Evolutionary conservation across 805 yeast species (phyloP).

Genomic region (Saccharomycopsis microspora): DNA sequence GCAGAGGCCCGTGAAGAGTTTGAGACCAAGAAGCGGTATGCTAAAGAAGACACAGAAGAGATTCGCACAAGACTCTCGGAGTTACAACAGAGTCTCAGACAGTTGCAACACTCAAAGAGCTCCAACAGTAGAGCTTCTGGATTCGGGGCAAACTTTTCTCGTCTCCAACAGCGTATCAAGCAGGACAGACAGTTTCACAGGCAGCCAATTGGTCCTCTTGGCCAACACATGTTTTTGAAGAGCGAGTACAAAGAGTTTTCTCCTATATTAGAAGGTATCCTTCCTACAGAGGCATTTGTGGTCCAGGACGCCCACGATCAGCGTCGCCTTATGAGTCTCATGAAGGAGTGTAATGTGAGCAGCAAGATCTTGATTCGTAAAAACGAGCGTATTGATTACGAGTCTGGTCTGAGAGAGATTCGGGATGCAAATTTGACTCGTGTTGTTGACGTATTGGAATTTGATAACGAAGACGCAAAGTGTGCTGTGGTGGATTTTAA

Average conservation of each 20-base stretch:
- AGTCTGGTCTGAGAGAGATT: conserved; percentile 27
- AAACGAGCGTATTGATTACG: conserved; percentile 20
- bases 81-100: no score
- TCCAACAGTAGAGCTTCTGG: no score
- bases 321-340: conserved; percentile 7
- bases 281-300: conserved; percentile 35
- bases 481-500: conserved; percentile 54
- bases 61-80: no score
- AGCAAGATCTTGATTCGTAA: conserved; percentile 38
- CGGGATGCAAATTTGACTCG: conserved; percentile 27
- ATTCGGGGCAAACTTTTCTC: no score
- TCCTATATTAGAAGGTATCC: conserved; percentile 35
- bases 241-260: conserved; percentile 44
- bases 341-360: conserved; percentile 23
- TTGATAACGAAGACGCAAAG: conserved; percentile 42
- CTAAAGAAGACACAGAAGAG: no score
- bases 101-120: no score
- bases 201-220: conserved; percentile 81
- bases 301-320: conserved; percentile 59
- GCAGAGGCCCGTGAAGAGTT: no score
- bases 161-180: conserved; percentile 20
- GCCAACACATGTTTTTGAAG: conserved; percentile 46
- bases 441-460: conserved; percentile 48
- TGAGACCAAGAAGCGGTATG: no score
- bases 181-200: conserved; percentile 17